Percentiles rank a stretch among this genome's conserved stretches.
These are phyloP conservation scores for Eucommia ulmoides DNA, from an alignment of 257 asterid species.

Conservation along the genomic window DNA sequence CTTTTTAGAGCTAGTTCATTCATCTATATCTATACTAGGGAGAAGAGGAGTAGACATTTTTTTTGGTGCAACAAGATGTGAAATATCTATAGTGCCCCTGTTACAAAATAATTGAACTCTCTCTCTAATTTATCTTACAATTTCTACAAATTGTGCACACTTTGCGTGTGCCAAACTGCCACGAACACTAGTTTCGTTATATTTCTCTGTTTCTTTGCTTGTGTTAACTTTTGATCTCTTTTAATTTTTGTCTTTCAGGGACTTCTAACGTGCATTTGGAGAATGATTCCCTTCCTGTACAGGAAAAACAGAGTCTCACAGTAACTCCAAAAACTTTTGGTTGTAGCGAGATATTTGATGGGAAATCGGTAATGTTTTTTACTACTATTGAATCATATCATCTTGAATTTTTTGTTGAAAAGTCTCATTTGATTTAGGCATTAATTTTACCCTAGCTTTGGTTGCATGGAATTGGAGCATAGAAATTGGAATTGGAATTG, in stretches of 20 bases:
- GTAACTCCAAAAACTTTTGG: constrained; percentile 49
- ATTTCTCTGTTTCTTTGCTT: neutral
- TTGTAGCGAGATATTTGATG: constrained; percentile 56
- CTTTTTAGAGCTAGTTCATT: no score
- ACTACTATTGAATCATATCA: neutral
- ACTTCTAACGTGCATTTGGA: constrained; percentile 16
- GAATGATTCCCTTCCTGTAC: constrained; percentile 30
- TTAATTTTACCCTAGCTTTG: neutral
- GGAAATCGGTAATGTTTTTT: constrained; percentile 39
- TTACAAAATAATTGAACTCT: no score
- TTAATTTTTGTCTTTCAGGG: constrained; percentile 22
- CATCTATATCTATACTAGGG: no score
- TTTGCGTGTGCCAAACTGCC: neutral
- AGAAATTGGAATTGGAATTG: no score
- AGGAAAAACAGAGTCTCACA: constrained; percentile 30
- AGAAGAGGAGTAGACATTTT: no score
- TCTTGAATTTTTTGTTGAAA: constrained; percentile 9
- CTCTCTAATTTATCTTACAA: no score
- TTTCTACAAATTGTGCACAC: neutral
- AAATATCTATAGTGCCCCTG: no score
- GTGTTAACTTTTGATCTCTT: constrained; percentile 8
- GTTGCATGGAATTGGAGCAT: neutral
- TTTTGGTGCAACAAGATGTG: no score
- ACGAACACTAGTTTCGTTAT: neutral
- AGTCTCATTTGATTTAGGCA: constrained; percentile 10